These are phyloP conservation scores for Ettlia oleoabundans DNA, from an alignment of 139 green algal species.

Conservation along the genomic window DNA sequence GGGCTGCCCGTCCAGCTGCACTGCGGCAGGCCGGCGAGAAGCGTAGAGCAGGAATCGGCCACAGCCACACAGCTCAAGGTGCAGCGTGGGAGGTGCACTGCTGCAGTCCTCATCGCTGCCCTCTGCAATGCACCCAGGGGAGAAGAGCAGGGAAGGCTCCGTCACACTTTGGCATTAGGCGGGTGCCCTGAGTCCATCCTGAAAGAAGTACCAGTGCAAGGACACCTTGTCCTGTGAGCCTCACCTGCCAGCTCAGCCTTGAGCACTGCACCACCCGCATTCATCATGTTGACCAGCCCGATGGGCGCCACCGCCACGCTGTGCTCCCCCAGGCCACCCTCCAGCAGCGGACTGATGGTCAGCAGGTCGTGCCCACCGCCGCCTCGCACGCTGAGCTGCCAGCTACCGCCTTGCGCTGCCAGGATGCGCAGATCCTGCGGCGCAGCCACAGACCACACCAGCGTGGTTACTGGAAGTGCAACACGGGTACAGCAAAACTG, in stretches of 20 bases:
- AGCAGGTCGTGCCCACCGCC: conserved; percentile 41
- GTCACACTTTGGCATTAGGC: no score
- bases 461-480: no score
- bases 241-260: conserved; percentile 15
- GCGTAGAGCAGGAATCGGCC: conserved; percentile 39
- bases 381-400: neutral
- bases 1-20: conserved; percentile 5
- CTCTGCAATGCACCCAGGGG: no score
- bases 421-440: conserved; percentile 14
- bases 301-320: conserved; percentile 59
- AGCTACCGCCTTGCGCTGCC: neutral
- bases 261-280: conserved; percentile 75
- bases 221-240: no score
- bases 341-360: conserved; percentile 47
- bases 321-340: neutral
- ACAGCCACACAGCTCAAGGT: conserved; percentile 22
- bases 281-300: conserved; percentile 78
- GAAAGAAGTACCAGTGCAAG: no score
- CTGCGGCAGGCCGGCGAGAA: neutral
- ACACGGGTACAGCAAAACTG: no score
- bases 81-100: neutral
- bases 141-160: no score
- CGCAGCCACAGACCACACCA: no score
- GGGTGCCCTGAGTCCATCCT: no score
- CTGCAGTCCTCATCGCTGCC: neutral